Percentiles rank a stretch among this genome's conserved stretches.
phyloP scores from a whole-genome alignment of 2,329 filamentous ascomycete genomes.

The Aschersonia sp. region DNA sequence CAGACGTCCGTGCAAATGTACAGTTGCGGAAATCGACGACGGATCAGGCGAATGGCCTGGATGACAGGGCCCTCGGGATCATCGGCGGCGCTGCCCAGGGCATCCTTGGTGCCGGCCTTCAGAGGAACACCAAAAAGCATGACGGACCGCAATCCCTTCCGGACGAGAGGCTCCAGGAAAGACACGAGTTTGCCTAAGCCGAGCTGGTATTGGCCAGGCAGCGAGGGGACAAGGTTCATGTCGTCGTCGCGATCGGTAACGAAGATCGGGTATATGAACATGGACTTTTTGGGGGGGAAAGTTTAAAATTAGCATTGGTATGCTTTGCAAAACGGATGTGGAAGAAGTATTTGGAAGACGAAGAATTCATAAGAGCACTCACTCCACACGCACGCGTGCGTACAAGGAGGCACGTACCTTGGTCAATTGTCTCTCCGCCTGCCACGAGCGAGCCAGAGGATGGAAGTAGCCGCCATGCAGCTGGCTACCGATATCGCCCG shows the following conservation, averaged over 20 bases:
- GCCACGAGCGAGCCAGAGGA: conserved; percentile 66
- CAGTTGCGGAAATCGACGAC: conserved; percentile 73
- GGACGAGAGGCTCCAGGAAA: conserved; percentile 74
- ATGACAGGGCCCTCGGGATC: conserved; percentile 90
- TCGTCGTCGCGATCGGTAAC: conserved; percentile 90
- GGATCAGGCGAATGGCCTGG: conserved; percentile 68
- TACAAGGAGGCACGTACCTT: conserved; percentile 38
- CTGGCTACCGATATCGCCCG: conserved; percentile 67
- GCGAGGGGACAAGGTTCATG: conserved; percentile 75
- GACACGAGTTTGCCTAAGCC: conserved; percentile 76
- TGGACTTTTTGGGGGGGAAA: conserved; percentile 45
- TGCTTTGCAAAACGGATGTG: conserved; percentile 1
- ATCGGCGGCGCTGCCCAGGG: conserved; percentile 81
- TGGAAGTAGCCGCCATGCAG: conserved; percentile 74
- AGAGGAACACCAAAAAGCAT: conserved; percentile 94
- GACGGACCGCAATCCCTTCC: conserved; percentile 81
- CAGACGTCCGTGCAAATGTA: conserved; percentile 92
- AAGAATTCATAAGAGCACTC: background rate
- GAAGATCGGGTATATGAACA: conserved; percentile 97
- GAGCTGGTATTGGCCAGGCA: conserved; percentile 80
- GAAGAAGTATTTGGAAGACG: background rate
- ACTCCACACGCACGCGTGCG: background rate
- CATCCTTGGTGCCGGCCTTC: conserved; percentile 69
- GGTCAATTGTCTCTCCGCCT: conserved; percentile 71
- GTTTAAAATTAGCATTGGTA: background rate